These are phyloP conservation scores for Acer campestre DNA, from an alignment of 345 rosid species.

Conservation along the genomic window DNA sequence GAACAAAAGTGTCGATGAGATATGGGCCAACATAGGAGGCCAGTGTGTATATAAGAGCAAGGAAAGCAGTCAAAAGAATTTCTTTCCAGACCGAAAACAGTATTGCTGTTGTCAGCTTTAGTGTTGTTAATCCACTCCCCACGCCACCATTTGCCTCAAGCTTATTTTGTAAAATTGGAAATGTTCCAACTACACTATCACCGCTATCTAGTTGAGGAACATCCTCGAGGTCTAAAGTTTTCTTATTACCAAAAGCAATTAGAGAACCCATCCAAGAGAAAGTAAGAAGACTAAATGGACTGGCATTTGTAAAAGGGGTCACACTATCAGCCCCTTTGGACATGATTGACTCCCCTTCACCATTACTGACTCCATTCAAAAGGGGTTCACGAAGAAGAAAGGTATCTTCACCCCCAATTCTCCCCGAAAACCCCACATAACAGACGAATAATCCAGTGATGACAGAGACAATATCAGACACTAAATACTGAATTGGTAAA, in stretches of 20 bases:
- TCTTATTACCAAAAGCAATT: conserved; percentile 58
- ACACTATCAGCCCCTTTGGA: conserved; percentile 37
- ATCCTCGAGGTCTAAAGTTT: conserved; percentile 60
- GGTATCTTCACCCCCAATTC: conserved; percentile 25
- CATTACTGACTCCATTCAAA: too few relatives aligned
- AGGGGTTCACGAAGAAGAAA: conserved; percentile 51
- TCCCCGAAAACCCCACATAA: conserved; percentile 46
- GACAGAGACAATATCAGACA: conserved; percentile 55
- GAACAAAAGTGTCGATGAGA: conserved; percentile 62
- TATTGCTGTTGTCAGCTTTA: conserved; percentile 54
- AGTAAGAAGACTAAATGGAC: conserved; percentile 46
- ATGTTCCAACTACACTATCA: conserved; percentile 49
- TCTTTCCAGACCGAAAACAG: conserved; percentile 48
- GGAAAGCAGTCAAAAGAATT: conserved; percentile 41
- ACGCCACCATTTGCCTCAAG: conserved; percentile 39
- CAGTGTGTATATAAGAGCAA: conserved; percentile 38
- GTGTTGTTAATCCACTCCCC: conserved; percentile 40
- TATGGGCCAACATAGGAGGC: conserved; percentile 68
- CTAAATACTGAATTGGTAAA: conserved; percentile 31
- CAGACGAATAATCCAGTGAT: conserved; percentile 55
- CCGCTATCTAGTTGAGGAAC: conserved; percentile 59
- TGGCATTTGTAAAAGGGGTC: conserved; percentile 52
- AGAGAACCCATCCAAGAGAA: conserved; percentile 72
- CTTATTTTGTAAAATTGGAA: conserved; percentile 40
- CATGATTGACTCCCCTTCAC: conserved; percentile 29